A percentile compares a stretch with the other conserved stretches of the same genome.
phyloP scores from a whole-genome alignment of 1,284 basidiomycete genomes.

The Sporisorium graminicola region DNA sequence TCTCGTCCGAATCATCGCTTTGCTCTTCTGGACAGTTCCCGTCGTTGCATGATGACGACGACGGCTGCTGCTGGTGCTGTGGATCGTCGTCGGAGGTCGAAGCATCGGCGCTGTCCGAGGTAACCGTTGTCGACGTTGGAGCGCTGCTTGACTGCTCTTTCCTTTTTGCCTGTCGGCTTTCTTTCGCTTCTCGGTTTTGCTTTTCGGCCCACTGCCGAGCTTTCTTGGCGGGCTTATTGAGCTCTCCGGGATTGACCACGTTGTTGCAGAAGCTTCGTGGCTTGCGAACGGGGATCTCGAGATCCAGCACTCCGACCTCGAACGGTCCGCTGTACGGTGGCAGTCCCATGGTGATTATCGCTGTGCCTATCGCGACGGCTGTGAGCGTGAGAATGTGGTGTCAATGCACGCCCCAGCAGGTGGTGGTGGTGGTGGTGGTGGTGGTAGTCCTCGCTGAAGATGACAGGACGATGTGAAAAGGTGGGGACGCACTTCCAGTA shows the following conservation, averaged over 20 bases:
- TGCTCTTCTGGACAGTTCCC: neutral
- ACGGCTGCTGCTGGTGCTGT: too few relatives aligned
- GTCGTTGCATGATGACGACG: neutral
- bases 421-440: neutral
- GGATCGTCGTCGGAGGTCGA: neutral
- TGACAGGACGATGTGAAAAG: neutral
- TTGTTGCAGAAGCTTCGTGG: conserved; percentile 52
- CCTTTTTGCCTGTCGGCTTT: conserved; percentile 17
- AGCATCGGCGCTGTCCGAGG: too few relatives aligned
- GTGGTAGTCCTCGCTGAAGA: neutral
- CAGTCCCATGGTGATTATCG: conserved; percentile 29
- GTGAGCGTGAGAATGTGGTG: neutral
- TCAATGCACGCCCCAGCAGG: neutral
- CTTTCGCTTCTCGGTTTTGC: conserved; percentile 19
- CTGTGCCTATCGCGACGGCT: neutral
- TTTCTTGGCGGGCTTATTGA: conserved; percentile 29
- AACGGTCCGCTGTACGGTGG: conserved; percentile 53
- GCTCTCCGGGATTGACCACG: conserved; percentile 32
- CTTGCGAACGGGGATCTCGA: conserved; percentile 60
- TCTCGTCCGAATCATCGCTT: conserved; percentile 9
- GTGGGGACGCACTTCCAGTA: neutral
- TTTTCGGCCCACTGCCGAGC: conserved; percentile 22
- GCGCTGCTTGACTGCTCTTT: neutral
- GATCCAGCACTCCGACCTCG: conserved; percentile 58
- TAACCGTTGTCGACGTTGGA: neutral